Percentiles rank a stretch among this genome's conserved stretches.
phyloP scores from a whole-genome alignment of 2,329 filamentous ascomycete genomes.

The Penicillium sp. region DNA sequence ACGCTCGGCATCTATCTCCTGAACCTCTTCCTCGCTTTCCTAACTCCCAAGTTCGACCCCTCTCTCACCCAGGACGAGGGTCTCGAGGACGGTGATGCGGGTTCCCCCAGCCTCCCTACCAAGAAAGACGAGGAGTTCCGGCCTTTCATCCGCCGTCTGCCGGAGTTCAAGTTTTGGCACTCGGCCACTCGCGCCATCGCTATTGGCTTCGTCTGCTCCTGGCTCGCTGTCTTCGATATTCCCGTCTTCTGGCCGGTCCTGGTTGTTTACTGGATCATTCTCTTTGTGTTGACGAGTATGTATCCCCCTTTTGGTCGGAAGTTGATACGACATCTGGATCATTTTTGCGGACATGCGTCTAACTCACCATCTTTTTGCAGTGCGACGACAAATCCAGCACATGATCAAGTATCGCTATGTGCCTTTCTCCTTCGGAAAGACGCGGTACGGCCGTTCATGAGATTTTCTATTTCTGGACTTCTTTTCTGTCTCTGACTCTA shows the following conservation, averaged over 20 bases:
- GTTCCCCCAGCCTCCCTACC: slow-evolving; percentile 69
- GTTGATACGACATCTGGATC: background rate
- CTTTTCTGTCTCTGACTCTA: slow-evolving; percentile 8
- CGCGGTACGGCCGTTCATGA: slow-evolving; percentile 60
- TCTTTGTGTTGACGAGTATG: slow-evolving; percentile 93
- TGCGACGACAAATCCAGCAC: slow-evolving; percentile 99
- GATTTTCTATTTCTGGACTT: slow-evolving; percentile 3
- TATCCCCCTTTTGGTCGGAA: slow-evolving; percentile 24
- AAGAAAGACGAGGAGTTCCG: slow-evolving; percentile 98
- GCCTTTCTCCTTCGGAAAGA: slow-evolving; percentile 88
- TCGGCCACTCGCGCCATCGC: slow-evolving; percentile 82
- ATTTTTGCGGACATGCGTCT: background rate
- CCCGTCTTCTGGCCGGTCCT: slow-evolving; percentile 99
- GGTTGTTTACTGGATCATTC: slow-evolving; percentile 97
- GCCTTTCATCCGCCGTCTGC: slow-evolving; percentile 90
- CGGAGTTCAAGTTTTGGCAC: slow-evolving; percentile 99
- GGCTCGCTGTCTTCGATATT: slow-evolving; percentile 92
- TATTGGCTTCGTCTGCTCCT: slow-evolving; percentile 83
- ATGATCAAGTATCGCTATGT: slow-evolving; percentile 99
- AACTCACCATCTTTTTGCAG: slow-evolving; percentile 47
- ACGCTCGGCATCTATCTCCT: slow-evolving; percentile 97
- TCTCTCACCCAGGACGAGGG: slow-evolving; percentile 93
- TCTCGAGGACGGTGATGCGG: slow-evolving; percentile 86
- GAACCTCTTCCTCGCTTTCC: slow-evolving; percentile 97
- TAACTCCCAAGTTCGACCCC: slow-evolving; percentile 97